Percentiles rank a stretch among this genome's conserved stretches.
Evolutionary conservation across 352 stramenopile species (phyloP).

Genomic region (Globisporangium alternatum): DNA sequence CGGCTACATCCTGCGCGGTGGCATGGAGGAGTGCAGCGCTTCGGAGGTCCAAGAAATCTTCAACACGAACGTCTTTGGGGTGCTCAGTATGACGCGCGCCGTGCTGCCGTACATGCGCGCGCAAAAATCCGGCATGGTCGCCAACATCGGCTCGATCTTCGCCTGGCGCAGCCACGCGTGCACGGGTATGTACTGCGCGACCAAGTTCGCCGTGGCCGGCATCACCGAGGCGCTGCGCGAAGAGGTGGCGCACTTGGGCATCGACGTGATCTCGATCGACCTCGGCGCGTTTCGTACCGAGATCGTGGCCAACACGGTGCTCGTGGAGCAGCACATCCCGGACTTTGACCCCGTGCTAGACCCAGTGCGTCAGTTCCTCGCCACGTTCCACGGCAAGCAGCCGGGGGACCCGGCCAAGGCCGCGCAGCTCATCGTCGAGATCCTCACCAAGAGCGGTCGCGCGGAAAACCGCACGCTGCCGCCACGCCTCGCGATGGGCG

Average conservation of each 20-base stretch:
- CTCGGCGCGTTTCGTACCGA: background rate
- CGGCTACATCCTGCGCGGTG: conserved; percentile 30
- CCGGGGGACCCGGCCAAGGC: conserved; percentile 31
- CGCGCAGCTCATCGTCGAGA: conserved; percentile 30
- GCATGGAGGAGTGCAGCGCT: conserved; percentile 35
- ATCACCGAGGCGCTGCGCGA: background rate
- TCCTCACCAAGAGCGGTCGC: conserved; percentile 36
- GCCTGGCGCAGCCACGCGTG: background rate
- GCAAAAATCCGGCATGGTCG: background rate
- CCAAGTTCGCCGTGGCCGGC: background rate
- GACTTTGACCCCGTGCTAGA: background rate
- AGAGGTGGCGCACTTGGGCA: background rate
- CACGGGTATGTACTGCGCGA: background rate
- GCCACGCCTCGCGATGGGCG: conserved; percentile 26
- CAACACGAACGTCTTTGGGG: conserved; percentile 7
- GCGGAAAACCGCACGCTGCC: conserved; percentile 28
- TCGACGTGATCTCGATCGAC: background rate
- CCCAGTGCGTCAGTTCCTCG: conserved; percentile 10
- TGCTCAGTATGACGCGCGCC: background rate
- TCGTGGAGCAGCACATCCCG: background rate
- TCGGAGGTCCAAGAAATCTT: background rate
- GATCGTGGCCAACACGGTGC: background rate
- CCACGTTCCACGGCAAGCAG: conserved; percentile 30
- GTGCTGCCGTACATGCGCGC: background rate
- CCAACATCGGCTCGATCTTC: background rate